Evolutionary conservation across 2,329 filamentous ascomycete genomes (phyloP), one percentile per base, ranked within the genome.

Genomic region (Verticillium klebahnii): DNA sequence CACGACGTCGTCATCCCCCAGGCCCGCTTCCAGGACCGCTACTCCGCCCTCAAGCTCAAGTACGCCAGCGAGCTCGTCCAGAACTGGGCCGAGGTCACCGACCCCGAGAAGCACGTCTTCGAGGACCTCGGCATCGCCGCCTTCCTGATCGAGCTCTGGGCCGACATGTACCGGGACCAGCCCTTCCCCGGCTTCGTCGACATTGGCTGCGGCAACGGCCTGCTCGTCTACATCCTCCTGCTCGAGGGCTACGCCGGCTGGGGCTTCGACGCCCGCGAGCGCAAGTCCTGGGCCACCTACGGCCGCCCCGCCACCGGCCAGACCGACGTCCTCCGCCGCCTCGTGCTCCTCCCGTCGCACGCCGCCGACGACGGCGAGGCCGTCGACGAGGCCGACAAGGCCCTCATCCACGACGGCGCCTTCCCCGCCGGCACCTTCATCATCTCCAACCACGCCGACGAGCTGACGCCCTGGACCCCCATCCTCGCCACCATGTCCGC

Each of bases 381-480:
- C n/a, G 57, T 61, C 9, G 66, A 63, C 5, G 63, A 67, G 62
- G 58, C 62, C 34, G 58, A 36, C 56, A 61, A 64, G 55, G 58
- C 64, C 25, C 52, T 63, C 5, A 71, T 80, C 17, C 82, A 86
- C 69, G 74, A 80, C 64, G 95, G 94, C 39, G 70, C 81, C 11
- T 97, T 98, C 70, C 81, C 86, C 0, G 72, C 75, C 17, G 86
- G 87, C 32, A 96, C 92, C 0, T 99, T 99, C 74, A 92, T 99
- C 69, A 90, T 99, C 65, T 96, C 93, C 57, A 99, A 99, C 71
- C 95, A 99, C 73, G 94, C 94, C 12, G 95, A 99, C 72, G 93
- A 99, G 76, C 83, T 99, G 15, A 99, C 95, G 0, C 87, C 92
- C 0, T 99, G 95, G 95, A 98, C 95, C 0, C 95, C 95, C 0